A percentile compares a stretch with the other conserved stretches of the same genome.
These are phyloP conservation scores for Xylariaceae sp. DNA, from an alignment of 2,329 filamentous ascomycete genomes.

Conservation along the genomic window DNA sequence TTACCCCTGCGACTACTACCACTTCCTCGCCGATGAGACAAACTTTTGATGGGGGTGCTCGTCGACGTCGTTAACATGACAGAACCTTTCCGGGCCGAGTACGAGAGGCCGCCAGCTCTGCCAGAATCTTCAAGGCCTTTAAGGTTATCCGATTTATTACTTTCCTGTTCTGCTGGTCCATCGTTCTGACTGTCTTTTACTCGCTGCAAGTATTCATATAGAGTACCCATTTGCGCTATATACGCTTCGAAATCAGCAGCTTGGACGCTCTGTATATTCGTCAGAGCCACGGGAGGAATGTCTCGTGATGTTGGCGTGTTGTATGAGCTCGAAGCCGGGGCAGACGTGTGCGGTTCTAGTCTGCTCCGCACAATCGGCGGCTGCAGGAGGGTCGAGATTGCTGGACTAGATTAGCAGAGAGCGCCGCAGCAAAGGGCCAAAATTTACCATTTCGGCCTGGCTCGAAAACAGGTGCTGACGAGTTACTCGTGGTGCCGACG, in stretches of 20 bases:
- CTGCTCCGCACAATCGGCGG: too few relatives aligned
- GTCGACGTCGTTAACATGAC: too few relatives aligned
- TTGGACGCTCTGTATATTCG: constrained; percentile 80
- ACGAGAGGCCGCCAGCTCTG: too few relatives aligned
- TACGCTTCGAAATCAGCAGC: constrained; percentile 76
- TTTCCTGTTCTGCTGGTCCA: too few relatives aligned
- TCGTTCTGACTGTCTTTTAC: too few relatives aligned
- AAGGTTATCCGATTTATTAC: too few relatives aligned
- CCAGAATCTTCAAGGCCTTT: too few relatives aligned
- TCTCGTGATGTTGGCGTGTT: constrained; percentile 83
- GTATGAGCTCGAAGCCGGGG: constrained; percentile 50
- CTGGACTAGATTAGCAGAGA: constrained; percentile 1
- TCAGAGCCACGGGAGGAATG: constrained; percentile 86
- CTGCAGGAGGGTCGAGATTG: too few relatives aligned
- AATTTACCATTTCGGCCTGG: constrained; percentile 65
- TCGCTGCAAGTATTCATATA: constrained; percentile 81
- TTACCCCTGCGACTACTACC: constrained; percentile 8
- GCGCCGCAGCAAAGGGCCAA: background rate
- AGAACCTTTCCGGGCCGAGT: too few relatives aligned
- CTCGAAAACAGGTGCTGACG: constrained; percentile 60
- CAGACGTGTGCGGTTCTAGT: too few relatives aligned
- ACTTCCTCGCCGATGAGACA: constrained; percentile 1
- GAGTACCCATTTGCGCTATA: constrained; percentile 72
- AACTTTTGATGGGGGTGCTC: background rate
- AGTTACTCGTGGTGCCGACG: constrained; percentile 37